Evolutionary conservation across 2,329 filamentous ascomycete genomes (phyloP), one percentile per base, ranked within the genome.

Genomic region (Macrophomina pseudophaseolina): DNA sequence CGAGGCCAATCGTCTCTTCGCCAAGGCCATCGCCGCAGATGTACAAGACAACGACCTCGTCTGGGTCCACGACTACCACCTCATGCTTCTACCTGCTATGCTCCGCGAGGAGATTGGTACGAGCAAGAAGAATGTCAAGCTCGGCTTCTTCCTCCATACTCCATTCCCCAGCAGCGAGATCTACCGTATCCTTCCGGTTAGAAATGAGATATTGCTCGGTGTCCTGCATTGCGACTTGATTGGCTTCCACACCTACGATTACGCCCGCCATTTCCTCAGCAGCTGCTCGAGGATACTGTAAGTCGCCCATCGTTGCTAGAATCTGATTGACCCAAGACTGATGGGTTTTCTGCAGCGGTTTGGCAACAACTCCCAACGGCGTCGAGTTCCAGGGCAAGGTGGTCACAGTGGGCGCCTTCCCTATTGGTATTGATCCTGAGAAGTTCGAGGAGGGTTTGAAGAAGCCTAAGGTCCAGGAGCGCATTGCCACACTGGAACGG

Each of bases 161-260:
- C 94, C 95, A 0, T 99, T 98, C 81, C 95, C 95, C 12, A 97
- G 92, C 77, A 96, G 92, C 72, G 94, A 98, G 80, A 97, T 98
- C 75, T 98, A 97, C 81, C 89, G 95, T 70, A 97, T 98, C 71
- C 84, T 98, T 8, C 95, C 95, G 0, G 94, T 98, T 35, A 88
- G 95, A 69, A 93, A 97, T 76, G 90, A 93, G 74, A 89, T 98
- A 60, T 86, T 99, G 52, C 86, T 91, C 58, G 94, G 95, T 66
- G 88, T 98, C 46, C 85, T 99, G 40, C 91, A 97, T 77, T 97
- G 94, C 82, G 95, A 98, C 77, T 83, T 99, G 68, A 93, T 98
- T 75, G 95, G 95, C 38, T 98, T 99, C 84, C 95, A 99, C 80
- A 99, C 95, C 33, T 98, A 97, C 82, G 94, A 98, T 81, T 99